These are phyloP conservation scores for Garcia nutans DNA, from an alignment of 345 rosid species.

Conservation along the genomic window DNA sequence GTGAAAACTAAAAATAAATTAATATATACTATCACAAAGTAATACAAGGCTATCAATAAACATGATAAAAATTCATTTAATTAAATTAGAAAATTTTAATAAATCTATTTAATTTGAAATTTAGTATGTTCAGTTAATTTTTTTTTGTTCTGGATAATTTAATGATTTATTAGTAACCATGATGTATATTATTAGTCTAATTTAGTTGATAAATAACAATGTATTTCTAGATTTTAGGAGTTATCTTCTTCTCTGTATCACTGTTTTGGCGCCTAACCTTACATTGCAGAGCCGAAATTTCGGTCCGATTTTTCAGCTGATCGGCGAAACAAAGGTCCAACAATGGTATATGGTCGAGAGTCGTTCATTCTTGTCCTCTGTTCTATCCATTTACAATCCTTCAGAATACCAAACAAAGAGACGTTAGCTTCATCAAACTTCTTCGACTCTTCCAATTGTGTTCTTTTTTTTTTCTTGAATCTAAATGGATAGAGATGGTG, in stretches of 20 bases:
- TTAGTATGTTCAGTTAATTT: too few species aligned
- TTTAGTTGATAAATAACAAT: background rate
- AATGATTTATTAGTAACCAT: too few species aligned
- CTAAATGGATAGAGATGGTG: too few species aligned
- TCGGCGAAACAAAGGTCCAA: background rate
- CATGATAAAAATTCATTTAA: too few species aligned
- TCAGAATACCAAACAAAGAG: background rate
- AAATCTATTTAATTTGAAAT: too few species aligned
- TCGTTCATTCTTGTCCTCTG: background rate
- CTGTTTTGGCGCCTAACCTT: background rate
- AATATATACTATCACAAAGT: too few species aligned
- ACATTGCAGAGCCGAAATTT: background rate
- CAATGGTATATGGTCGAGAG: background rate
- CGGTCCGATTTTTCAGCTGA: background rate
- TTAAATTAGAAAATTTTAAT: too few species aligned
- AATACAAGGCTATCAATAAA: too few species aligned
- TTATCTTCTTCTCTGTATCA: background rate
- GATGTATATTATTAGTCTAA: too few species aligned
- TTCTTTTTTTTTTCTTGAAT: background rate
- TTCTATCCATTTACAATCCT: background rate
- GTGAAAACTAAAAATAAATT: too few species aligned
- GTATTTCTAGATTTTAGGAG: background rate
- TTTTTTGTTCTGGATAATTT: too few species aligned
- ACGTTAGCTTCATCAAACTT: background rate
- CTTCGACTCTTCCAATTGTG: background rate